Percentiles rank a stretch among this genome's conserved stretches.
Evolutionary conservation across 2,329 filamentous ascomycete species (phyloP).

Genomic region (Boeremia exigua): DNA sequence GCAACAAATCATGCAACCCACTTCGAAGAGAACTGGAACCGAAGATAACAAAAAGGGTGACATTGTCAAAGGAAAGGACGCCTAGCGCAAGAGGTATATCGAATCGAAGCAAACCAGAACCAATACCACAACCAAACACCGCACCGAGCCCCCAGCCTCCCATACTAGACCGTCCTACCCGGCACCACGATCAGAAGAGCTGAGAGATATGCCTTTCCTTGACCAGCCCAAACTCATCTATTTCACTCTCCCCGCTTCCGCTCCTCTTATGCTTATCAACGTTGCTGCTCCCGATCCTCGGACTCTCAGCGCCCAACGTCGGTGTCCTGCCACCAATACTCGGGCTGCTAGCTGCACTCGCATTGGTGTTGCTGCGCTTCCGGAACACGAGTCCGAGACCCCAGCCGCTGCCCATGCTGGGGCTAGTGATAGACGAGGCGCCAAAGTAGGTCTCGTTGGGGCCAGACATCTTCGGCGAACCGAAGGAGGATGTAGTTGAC

Average conservation of each 20-base stretch:
- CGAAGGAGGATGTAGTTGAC: slow-evolving; percentile 9
- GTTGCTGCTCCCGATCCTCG: slow-evolving; percentile 6
- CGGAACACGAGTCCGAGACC: slow-evolving; percentile 15
- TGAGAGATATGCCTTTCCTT: slow-evolving; percentile 8
- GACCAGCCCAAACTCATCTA: slow-evolving; percentile 15
- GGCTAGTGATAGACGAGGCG: slow-evolving; percentile 6
- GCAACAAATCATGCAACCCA: no score
- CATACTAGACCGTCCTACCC: no score
- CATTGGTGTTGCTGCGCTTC: slow-evolving; percentile 12
- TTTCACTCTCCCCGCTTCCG: slow-evolving; percentile 1
- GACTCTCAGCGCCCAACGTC: slow-evolving; percentile 5
- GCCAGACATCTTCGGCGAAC: slow-evolving; percentile 7
- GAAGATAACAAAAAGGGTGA: background rate
- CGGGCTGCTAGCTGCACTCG: slow-evolving; percentile 10
- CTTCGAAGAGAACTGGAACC: no score
- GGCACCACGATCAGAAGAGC: background rate
- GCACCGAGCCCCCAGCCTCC: background rate
- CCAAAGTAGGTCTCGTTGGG: slow-evolving; percentile 4
- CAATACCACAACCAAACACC: background rate
- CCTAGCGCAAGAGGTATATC: slow-evolving; percentile 6
- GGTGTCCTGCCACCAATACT: slow-evolving; percentile 13
- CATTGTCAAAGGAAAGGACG: slow-evolving; percentile 3
- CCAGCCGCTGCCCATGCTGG: slow-evolving; percentile 14
- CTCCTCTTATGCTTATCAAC: slow-evolving; percentile 10
- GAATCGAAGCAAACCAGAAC: background rate